Evolutionary conservation across 441 rosid genomes (phyloP), one percentile per base, ranked within the genome.

Genomic region (Jatropha multifida): DNA sequence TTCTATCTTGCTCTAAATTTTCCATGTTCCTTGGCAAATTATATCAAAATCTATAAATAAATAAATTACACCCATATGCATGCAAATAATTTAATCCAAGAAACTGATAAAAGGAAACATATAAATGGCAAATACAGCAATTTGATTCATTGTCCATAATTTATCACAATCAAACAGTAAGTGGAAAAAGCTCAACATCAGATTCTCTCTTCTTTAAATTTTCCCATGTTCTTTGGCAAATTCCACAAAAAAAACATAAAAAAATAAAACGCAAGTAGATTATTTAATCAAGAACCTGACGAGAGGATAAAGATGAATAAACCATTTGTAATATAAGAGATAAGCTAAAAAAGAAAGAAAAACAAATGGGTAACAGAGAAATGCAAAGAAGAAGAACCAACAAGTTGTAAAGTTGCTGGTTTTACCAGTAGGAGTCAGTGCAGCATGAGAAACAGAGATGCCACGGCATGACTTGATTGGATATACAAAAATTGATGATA

Each of bases 391-490:
- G 48, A 38, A 74, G 38, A 70, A 65, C 3, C 10, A 38, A 10
- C 5, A 40, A 40, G 32, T 38, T 4, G 15, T 5, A 38, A 64
- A 27, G 52, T 62, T 32, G 40, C 14, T 48, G 58, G 68, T 44
- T 26, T 55, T 76, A 93, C 95, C 98, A 27, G 93, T 89, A 73
- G 97, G 90, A 79, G 93, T 86, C 80, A 90, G 84, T 10, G 90
- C 81, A 18, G 96, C 97, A 20, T 81, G 88, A 82, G 90, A 72
- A 17, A 88, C 78, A 42, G 93, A 89, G 11, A 92, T 88, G 78
- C 94, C 96, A 68, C 87, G 89, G 83, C 98, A 94, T 69, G 98
- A 94, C 76, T 94, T 92, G 14, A 94, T 65, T 5, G 98, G 97
- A 80, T 92, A 94, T 7, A 90, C 78, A 20, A 92, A 90, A 75